phyloP scores from a whole-genome alignment of 1,284 basidiomycete genomes.

The Boletus semigastroideus region DNA sequence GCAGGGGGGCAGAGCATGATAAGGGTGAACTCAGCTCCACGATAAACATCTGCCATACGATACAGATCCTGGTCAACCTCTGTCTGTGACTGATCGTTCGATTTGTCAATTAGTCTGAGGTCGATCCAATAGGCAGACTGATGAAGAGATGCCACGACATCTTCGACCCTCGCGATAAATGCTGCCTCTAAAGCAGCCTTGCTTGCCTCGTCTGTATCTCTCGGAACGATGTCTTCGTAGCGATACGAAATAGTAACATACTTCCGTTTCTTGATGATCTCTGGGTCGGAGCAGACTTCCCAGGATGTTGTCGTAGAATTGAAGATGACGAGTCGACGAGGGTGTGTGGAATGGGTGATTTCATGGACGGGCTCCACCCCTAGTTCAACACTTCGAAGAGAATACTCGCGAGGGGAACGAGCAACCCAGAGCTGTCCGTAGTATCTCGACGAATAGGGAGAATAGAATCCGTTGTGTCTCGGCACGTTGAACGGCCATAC shows the following conservation, averaged over 20 bases:
- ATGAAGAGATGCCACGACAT: conserved; percentile 6
- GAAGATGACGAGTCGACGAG: conserved; percentile 21
- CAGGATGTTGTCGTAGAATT: conserved; percentile 7
- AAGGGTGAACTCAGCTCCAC: conserved; percentile 25
- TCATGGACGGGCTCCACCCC: conserved; percentile 8
- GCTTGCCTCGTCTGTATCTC: not conserved
- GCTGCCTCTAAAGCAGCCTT: not conserved
- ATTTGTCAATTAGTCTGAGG: conserved; percentile 3
- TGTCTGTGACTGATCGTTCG: not conserved
- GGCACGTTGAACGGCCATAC: conserved; percentile 14
- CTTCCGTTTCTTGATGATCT: conserved; percentile 12
- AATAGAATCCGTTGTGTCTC: conserved; percentile 11
- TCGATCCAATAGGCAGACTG: conserved; percentile 29
- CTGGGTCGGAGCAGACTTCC: conserved; percentile 2
- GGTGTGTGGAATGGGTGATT: conserved; percentile 21
- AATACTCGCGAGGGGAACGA: conserved; percentile 25
- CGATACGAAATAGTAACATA: conserved; percentile 25
- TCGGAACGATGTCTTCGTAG: conserved; percentile 12
- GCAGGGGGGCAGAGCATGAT: conserved; percentile 17
- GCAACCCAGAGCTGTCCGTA: conserved; percentile 28
- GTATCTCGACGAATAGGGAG: conserved; percentile 19
- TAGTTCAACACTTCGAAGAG: conserved; percentile 13
- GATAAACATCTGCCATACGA: conserved; percentile 31
- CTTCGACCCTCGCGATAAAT: conserved; percentile 16
- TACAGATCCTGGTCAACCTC: conserved; percentile 23